phyloP scores from a whole-genome alignment of 768 basidiomycete species.

The Mycena amicta region DNA sequence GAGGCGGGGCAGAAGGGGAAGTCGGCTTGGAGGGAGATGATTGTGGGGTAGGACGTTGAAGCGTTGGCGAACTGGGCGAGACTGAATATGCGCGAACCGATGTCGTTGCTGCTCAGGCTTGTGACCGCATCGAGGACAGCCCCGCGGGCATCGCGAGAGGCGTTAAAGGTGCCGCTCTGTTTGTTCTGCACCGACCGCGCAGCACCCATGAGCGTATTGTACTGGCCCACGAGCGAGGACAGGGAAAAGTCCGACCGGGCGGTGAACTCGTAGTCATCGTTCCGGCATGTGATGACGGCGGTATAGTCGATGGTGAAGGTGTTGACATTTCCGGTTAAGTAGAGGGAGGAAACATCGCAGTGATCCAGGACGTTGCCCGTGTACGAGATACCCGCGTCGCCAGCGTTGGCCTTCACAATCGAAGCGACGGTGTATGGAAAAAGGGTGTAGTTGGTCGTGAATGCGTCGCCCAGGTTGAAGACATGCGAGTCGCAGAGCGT shows the following conservation, averaged over 20 bases:
- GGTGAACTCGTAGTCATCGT: constrained; percentile 18
- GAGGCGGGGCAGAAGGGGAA: constrained; percentile 27
- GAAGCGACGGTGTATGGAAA: constrained; percentile 29
- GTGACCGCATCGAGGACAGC: constrained; percentile 10
- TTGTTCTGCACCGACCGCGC: constrained; percentile 6
- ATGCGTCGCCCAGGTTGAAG: constrained; percentile 28
- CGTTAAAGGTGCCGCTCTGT: constrained; percentile 14
- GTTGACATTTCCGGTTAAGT: constrained; percentile 20
- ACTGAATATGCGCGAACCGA: constrained; percentile 18
- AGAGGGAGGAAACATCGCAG: constrained; percentile 29
- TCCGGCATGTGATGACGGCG: constrained; percentile 20
- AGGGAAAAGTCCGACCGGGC: constrained; percentile 22
- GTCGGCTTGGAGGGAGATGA: constrained; percentile 26
- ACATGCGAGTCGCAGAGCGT: constrained; percentile 30
- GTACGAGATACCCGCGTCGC: constrained; percentile 26
- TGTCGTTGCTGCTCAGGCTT: constrained; percentile 13
- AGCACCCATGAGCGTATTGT: constrained; percentile 19
- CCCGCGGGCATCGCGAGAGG: constrained; percentile 13
- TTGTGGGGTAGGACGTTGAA: constrained; percentile 14
- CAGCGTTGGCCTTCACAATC: constrained; percentile 26
- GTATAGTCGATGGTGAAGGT: constrained; percentile 26
- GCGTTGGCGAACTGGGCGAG: constrained; percentile 20
- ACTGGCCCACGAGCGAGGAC: constrained; percentile 22
- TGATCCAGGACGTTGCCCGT: constrained; percentile 25
- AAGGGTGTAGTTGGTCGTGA: constrained; percentile 29